Evolutionary conservation across 23 red algal species (phyloP).

Genomic region (Gracilaria vermiculophylla): DNA sequence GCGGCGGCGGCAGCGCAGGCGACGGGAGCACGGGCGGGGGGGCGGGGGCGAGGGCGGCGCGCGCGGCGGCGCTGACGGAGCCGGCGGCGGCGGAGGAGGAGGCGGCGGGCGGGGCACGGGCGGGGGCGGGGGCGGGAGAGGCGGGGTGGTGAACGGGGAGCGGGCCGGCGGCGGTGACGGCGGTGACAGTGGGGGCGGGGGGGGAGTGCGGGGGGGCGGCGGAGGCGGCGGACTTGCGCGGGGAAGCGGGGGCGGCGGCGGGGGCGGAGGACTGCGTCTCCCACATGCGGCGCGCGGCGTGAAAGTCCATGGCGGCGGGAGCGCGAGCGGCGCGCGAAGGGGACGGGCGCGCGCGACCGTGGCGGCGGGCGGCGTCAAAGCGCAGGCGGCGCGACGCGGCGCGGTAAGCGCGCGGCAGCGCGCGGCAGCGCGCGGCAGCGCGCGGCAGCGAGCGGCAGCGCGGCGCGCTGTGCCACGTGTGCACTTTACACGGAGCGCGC

Average conservation of each 20-base stretch:
- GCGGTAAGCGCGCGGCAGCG: too few relatives aligned
- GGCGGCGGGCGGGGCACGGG: neutral
- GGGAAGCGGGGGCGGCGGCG: neutral
- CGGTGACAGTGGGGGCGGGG: neutral
- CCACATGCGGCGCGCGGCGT: constrained; percentile 29
- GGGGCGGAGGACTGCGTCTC: neutral
- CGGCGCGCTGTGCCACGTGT: neutral
- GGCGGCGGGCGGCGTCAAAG: too few relatives aligned
- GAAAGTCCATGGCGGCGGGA: constrained; percentile 9
- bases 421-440: too few relatives aligned
- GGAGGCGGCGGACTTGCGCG: neutral
- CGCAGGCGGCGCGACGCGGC: neutral
- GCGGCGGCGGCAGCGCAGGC: neutral
- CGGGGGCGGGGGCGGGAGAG: neutral
- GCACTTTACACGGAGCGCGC: too few relatives aligned
- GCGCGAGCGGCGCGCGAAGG: neutral
- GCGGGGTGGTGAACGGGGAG: neutral
- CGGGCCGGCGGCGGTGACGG: neutral
- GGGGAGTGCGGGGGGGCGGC: neutral
- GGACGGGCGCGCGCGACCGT: too few relatives aligned
- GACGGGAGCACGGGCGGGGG: neutral
- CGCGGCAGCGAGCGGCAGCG: neutral
- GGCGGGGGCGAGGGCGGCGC: neutral
- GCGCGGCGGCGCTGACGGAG: constrained; percentile 1
- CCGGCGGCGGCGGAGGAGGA: neutral